Evolutionary conservation across 2,329 filamentous ascomycete species (phyloP).

Genomic region (Neonectria magnoliae): DNA sequence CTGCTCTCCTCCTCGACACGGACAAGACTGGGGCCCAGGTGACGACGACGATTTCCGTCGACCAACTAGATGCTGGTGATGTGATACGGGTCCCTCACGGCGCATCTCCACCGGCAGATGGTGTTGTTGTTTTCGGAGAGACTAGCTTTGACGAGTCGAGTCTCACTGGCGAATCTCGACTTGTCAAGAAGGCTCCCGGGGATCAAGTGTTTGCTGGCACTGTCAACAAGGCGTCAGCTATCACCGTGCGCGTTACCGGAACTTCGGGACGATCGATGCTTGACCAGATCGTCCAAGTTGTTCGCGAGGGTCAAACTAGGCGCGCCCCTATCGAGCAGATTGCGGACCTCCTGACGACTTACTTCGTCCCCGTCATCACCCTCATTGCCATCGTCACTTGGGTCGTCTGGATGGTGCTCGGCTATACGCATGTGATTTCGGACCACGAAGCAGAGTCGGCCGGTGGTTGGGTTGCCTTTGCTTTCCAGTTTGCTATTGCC

Average conservation of each 20-base stretch:
- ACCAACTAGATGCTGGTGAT: slow-evolving; percentile 80
- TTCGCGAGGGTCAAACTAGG: slow-evolving; percentile 80
- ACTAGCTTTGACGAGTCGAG: slow-evolving; percentile 89
- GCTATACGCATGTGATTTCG: slow-evolving; percentile 67
- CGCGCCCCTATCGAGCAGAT: slow-evolving; percentile 80
- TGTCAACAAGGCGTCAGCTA: slow-evolving; percentile 73
- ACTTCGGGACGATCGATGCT: slow-evolving; percentile 77
- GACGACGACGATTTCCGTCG: slow-evolving; percentile 63
- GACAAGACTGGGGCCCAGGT: slow-evolving; percentile 47
- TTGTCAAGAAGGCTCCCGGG: slow-evolving; percentile 69
- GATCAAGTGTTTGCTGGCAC: slow-evolving; percentile 79
- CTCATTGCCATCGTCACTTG: slow-evolving; percentile 76
- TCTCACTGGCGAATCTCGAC: slow-evolving; percentile 80
- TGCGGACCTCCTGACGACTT: slow-evolving; percentile 76
- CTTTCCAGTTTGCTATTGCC: slow-evolving; percentile 83
- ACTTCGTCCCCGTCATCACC: slow-evolving; percentile 80
- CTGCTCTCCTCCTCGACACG: slow-evolving; percentile 74
- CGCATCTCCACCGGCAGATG: slow-evolving; percentile 86
- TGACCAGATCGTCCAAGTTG: slow-evolving; percentile 80
- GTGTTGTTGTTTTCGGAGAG: slow-evolving; percentile 69
- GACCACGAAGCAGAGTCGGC: slow-evolving; percentile 63
- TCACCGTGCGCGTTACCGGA: slow-evolving; percentile 72
- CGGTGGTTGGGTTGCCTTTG: slow-evolving; percentile 77
- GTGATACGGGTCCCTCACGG: slow-evolving; percentile 80
- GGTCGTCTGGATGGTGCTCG: slow-evolving; percentile 75